phyloP scores from a whole-genome alignment of 2,329 filamentous ascomycete species.

The Nigrospora sphaerica region DNA sequence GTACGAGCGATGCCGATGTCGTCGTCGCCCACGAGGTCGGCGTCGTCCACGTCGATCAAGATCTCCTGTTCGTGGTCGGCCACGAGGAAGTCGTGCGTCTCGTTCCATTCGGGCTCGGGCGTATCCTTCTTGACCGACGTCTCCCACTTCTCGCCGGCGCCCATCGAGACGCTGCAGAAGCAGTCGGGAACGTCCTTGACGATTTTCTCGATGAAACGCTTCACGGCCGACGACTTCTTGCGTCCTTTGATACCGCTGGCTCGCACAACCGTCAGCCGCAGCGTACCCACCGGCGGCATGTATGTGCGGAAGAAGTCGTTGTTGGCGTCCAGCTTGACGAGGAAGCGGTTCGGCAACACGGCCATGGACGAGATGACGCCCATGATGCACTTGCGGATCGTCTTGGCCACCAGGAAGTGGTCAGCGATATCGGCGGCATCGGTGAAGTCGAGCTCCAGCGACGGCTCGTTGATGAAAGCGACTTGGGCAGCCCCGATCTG shows the following conservation, averaged over 20 bases:
- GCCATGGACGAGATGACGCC: constrained; percentile 35
- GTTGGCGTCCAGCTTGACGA: constrained; percentile 36
- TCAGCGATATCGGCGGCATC: constrained; percentile 15
- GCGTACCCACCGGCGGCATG: constrained; percentile 31
- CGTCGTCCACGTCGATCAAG: constrained; percentile 32
- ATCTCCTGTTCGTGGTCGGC: constrained; percentile 35
- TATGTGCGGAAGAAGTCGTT: constrained; percentile 42
- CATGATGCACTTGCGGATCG: constrained; percentile 36
- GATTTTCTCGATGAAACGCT: constrained; percentile 32
- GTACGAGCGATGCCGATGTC: constrained; percentile 35
- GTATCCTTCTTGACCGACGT: constrained; percentile 34
- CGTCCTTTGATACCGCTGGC: constrained; percentile 28
- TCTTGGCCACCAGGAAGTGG: constrained; percentile 18
- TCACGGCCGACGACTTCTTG: constrained; percentile 27
- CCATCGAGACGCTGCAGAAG: constrained; percentile 34
- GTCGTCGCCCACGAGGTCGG: constrained; percentile 38
- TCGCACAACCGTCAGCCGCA: constrained; percentile 35
- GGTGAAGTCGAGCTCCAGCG: constrained; percentile 38
- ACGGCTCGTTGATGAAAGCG: constrained; percentile 39
- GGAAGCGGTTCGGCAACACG: constrained; percentile 40
- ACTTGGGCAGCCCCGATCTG: constrained; percentile 41
- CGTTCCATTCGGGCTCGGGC: constrained; percentile 36
- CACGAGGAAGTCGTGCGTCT: constrained; percentile 40
- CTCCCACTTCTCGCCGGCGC: constrained; percentile 34
- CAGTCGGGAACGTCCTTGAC: constrained; percentile 39